Base-by-base conservation (phyloP, 225 moss, liverwort and hornwort species). In the Pleurozium schreberi region DNA sequence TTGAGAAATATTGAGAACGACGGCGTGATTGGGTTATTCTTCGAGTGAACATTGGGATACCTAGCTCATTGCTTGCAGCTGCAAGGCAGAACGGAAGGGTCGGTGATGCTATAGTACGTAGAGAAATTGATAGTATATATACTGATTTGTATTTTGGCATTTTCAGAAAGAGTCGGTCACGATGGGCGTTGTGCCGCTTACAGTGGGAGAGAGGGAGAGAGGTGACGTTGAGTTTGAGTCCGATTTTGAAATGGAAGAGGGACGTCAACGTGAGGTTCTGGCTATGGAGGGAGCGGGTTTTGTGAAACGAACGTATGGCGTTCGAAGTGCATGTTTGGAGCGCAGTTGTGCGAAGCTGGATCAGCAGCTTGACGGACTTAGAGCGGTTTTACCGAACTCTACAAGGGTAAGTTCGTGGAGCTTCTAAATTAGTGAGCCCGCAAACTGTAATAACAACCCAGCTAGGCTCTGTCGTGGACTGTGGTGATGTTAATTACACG, bases 351-450 rank as follows among this genome's bases (percentile, higher is more conserved):
- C 79, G 12, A 84, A 84, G 63, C 84, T 90, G 43, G 88, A 84
- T 57, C 73, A 81, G 65, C 88, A 80, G 66, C 90, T 90, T 47
- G 90, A 91, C 49, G 74, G 50, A 53, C 81, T 91, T 14, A 52
- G 90, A 81, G 90, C 88, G 36, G 58, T 91, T 19, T n/a, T 91
- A n/a, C 90, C 88, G 23, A 64, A 64, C 73, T 31, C 66, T 53
- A 11, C 59, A 22, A 80, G 58, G 81, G 90, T 91, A 59, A 75
- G 75, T 22, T 17, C 31, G 73, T 45, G 76, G 53, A 64, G 58
- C 64, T 86, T 81, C 38, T 64, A 45, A 57, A 57, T 82, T 42
- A 26, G 70, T 30, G 18, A 50, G 38, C 20, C 47, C 59, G 6
- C 58, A 67, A 42, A 70, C 31, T 34, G 61, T 18, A 62, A 42